These are phyloP conservation scores for Geranomyces variabilis DNA, from an alignment of 192 early-diverging fungal genomes.

Conservation along the genomic window DNA sequence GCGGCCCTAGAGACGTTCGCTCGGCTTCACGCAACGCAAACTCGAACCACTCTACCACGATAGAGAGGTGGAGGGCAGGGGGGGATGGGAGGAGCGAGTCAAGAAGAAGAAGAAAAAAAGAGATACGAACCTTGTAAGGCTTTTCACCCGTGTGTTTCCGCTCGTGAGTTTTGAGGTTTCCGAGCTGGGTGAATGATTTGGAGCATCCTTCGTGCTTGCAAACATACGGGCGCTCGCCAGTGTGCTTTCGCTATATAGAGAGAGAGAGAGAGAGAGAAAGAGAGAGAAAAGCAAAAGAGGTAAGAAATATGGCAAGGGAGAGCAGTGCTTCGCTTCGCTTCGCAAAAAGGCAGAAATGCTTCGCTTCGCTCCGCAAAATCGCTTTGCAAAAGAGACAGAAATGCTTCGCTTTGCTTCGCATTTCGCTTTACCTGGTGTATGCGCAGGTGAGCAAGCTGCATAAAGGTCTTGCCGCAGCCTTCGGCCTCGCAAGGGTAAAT, in stretches of 20 bases:
- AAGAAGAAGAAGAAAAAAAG: not conserved
- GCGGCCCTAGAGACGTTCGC: not conserved
- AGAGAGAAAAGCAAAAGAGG: too few relatives aligned
- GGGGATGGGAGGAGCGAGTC: not conserved
- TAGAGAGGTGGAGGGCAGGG: too few relatives aligned
- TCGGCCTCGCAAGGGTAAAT: conserved; percentile 30
- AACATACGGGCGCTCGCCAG: conserved; percentile 64
- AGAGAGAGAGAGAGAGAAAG: too few relatives aligned
- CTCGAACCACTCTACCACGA: too few relatives aligned
- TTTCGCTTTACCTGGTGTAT: conserved; percentile 63
- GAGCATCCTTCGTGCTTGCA: conserved; percentile 53
- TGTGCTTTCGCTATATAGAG: conserved; percentile 53
- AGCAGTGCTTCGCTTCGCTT: too few relatives aligned
- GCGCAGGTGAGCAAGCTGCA: conserved; percentile 71
- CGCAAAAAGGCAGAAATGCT: not conserved
- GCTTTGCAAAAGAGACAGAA: too few relatives aligned
- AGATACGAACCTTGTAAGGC: conserved; percentile 52
- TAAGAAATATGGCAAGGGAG: too few relatives aligned
- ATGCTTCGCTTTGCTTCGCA: too few relatives aligned
- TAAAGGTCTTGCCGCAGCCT: conserved; percentile 68
- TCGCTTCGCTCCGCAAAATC: not conserved
- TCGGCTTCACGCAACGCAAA: not conserved
- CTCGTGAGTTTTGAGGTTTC: conserved; percentile 73
- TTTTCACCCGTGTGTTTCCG: conserved; percentile 57
- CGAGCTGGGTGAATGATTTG: conserved; percentile 80